Evolutionary conservation across 1,284 basidiomycete species (phyloP), one percentile per base, ranked within the genome.

Genomic region (Microbotryum violaceum): DNA sequence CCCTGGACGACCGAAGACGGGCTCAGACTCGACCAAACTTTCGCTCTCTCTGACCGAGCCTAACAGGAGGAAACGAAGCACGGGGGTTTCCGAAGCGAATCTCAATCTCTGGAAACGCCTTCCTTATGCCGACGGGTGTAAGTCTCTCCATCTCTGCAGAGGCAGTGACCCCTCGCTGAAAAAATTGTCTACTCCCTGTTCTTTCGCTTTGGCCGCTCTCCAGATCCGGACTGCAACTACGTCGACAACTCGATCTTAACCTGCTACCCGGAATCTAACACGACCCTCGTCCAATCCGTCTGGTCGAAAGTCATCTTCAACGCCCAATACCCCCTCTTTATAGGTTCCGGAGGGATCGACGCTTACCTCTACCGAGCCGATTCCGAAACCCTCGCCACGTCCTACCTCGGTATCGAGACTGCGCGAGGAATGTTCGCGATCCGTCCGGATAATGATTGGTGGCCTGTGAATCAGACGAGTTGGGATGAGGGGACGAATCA

Each of bases 391-490:
- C 49, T 70, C 47, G 58, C 69, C 3, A 54, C 60, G 1, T 58
- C 64, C 6, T 73, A 64, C 64, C 44, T 50, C 14, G 61, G 61
- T 85, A 70, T 84, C 82, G 16, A 75, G 75, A 78, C 78, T 67
- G 76, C 77, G 50, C 82, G 85, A 3, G 87, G 87, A 16, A 68
- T 77, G 62, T 70, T 81, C 33, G 79, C 77, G 31, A 74, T 81
- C 1, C 80, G 78, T 44, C 85, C 87, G 49, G 80, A 88, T 71
- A 88, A 91, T 72, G 75, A 78, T 12, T 89, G 87, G 85, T 89
- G 83, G 75, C 74, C 79, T n/a, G 14, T 56, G 85, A 85, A 49
- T 60, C 73, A 44, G 66, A 76, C 20, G 85, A 81, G 79, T 25
- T 67, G 63, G 58, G 74, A 79, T 61, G 66, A 63, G 33, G 82